These are phyloP conservation scores for Magnusiomyces tetraspermus DNA, from an alignment of 1,139 yeast species.

Conservation along the genomic window DNA sequence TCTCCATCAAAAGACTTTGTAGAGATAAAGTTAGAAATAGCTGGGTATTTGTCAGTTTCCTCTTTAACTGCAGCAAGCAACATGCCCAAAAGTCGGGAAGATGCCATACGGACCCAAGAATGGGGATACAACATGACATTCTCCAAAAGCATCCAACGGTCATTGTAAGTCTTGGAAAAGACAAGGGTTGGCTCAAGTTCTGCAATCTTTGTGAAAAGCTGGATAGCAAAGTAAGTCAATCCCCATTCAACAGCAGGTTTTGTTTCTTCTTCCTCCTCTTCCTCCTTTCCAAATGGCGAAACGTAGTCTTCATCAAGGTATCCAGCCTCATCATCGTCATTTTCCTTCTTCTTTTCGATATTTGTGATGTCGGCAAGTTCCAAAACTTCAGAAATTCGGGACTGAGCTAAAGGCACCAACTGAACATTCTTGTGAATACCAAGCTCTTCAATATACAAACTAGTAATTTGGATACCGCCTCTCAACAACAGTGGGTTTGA, in stretches of 20 bases:
- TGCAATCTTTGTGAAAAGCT: conserved; percentile 37
- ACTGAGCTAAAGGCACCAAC: conserved; percentile 20
- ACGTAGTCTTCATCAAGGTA: conserved; percentile 4
- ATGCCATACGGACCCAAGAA: conserved; percentile 74
- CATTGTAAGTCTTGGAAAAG: conserved; percentile 27
- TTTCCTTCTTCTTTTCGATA: conserved; percentile 7
- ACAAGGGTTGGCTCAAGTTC: conserved; percentile 22
- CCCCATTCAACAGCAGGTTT: conserved; percentile 49
- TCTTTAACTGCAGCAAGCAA: conserved; percentile 36
- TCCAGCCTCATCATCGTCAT: conserved; percentile 17
- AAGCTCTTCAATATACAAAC: conserved; percentile 46
- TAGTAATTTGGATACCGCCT: conserved; percentile 71
- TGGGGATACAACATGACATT: conserved; percentile 71
- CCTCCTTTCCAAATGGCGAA: conserved; percentile 3
- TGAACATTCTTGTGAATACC: conserved; percentile 30
- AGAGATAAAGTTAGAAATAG: conserved; percentile 25
- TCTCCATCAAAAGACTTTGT: not conserved
- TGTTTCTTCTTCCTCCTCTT: not conserved
- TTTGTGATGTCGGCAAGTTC: conserved; percentile 10
- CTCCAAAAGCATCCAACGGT: conserved; percentile 46
- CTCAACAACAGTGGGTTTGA: conserved; percentile 47
- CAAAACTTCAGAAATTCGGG: conserved; percentile 20
- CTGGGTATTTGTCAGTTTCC: conserved; percentile 13
- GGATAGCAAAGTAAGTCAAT: conserved; percentile 56
- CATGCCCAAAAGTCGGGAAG: conserved; percentile 53